Percentiles rank a stretch among this genome's conserved stretches.
Evolutionary conservation across 768 basidiomycete genomes (phyloP).

Genomic region (Rhizopogon salebrosus): DNA sequence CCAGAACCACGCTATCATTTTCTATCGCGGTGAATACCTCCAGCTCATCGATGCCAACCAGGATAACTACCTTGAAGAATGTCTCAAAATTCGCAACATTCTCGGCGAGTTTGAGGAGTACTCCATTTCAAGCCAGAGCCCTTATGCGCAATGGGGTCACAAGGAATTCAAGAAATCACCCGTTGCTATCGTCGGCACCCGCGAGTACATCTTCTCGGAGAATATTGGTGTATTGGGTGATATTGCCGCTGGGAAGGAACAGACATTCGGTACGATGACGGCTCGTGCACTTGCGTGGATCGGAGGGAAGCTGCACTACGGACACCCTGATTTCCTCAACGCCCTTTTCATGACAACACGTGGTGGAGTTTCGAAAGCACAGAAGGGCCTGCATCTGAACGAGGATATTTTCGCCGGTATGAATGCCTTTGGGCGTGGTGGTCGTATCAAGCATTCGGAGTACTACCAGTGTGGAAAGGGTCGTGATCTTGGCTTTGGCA

Average conservation of each 20-base stretch:
- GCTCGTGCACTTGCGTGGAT: slow-evolving; percentile 95
- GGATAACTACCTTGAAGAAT: slow-evolving; percentile 99
- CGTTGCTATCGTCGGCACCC: slow-evolving; percentile 95
- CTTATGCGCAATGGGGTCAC: slow-evolving; percentile 94
- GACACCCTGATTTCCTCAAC: slow-evolving; percentile 98
- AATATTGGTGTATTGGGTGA: slow-evolving; percentile 99
- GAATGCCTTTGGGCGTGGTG: slow-evolving; percentile 97
- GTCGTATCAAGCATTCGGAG: slow-evolving; percentile 98
- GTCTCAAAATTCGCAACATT: slow-evolving; percentile 96
- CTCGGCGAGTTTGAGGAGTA: slow-evolving; percentile 98
- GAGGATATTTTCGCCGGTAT: slow-evolving; percentile 99
- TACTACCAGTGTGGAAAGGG: slow-evolving; percentile 99
- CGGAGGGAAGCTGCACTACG: slow-evolving; percentile 97
- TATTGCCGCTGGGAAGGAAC: slow-evolving; percentile 98
- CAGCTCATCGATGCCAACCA: slow-evolving; percentile 99
- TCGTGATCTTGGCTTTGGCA: slow-evolving; percentile 98
- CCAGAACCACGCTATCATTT: slow-evolving; percentile 98
- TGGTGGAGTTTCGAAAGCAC: slow-evolving; percentile 97
- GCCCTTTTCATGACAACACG: slow-evolving; percentile 98
- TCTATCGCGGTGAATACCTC: slow-evolving; percentile 98
- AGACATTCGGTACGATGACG: slow-evolving; percentile 98
- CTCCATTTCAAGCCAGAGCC: slow-evolving; percentile 83
- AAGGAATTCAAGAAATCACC: slow-evolving; percentile 88
- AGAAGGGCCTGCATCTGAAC: slow-evolving; percentile 97
- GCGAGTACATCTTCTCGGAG: slow-evolving; percentile 99